Evolutionary conservation across 441 rosid genomes (phyloP), one percentile per base, ranked within the genome.

Genomic region (Codiaeum variegatum): DNA sequence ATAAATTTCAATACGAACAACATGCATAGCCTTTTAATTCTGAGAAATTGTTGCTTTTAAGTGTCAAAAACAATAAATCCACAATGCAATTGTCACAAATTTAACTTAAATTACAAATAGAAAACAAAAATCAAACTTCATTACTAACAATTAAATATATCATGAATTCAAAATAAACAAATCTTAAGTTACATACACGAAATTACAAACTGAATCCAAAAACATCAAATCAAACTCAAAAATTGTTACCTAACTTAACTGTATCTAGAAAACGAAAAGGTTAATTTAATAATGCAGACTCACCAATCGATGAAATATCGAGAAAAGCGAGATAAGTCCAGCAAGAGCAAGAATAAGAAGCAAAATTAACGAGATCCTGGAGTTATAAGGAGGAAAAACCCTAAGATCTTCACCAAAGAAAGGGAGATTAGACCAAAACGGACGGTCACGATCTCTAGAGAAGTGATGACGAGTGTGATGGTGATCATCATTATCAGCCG

Each of bases 371-470:
- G 91, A 85, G 82, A 87, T 85, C 87, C 83, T 87, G 73, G 85
- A 83, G 77, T 72, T 82, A 69, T 73, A 78, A 49, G 82, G 87
- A 76, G 82, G 88, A 76, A 88, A 82, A 88, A 81, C 83, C 89
- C 97, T 89, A 80, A 83, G 90, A 87, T 93, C 96, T 67, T 91
- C 99, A 15, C 83, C 78, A 75, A 87, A 64, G 81, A 86, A 83
- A 44, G 89, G 83, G 49, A 78, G 80, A 55, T 78, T 32, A 12
- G 78, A 82, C 89, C 91, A 92, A 80, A 87, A 83, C 42, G 94
- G 77, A 63, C 95, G 95, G 80, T 88, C 96, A 19, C 95, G 98
- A 82, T 94, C 98, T 76, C 96, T 85, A 0, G 78, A 80, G 36
- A 81, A 77, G 42, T 73, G 77, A 78, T 91, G 90, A 62, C 93